Base-by-base conservation (phyloP, 805 yeast genomes). In the Deakozyma indianensis region DNA sequence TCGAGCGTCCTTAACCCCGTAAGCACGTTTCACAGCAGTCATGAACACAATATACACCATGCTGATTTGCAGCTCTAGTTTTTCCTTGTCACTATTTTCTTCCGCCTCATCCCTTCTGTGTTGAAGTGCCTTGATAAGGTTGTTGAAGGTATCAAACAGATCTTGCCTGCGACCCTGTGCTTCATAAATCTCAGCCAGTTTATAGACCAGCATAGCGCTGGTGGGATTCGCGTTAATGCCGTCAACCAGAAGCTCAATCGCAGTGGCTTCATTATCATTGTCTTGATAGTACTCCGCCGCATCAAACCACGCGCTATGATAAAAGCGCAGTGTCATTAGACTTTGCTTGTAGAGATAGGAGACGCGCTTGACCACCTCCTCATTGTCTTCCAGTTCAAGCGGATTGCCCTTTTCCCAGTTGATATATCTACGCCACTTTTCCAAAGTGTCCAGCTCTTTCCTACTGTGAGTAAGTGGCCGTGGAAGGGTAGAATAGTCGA, bases 331-430 rank as follows among this genome's bases (percentile, higher is more conserved):
- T 11, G 74, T 59, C 53, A 75, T 73, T 5, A 78, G 66, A 1
- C 92, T 78, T 59, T 84, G 83, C 52, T 73, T 73, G 59, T 75
- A 85, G n/a, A 80, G 81, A 57, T 78, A 83, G 28, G 71, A 72
- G 14, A 87, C 68, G 56, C 97, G 71, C 44, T 68, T 67, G 23
- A 69, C 66, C 22, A 78, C 56, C 3, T 62, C 55, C 9, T 70
- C 75, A 22, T 53, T 58, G 40, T 73, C 75, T 4, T 71, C 66
- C 21, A 83, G 60, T 22, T 75, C 77, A 49, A 88, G 60, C 41
- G 78, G 80, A 59, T 92, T 88, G 41, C 67, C 65, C 51, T 70
- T 71, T 56, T 92, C 97, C 77, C 92, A 83, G 5, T 70, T 70
- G 27, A 87, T 71, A 95, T 96, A 85, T 15, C 68, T 64, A 41